phyloP scores from a whole-genome alignment of 2,329 filamentous ascomycete genomes.

The Calonectria honghensis region DNA sequence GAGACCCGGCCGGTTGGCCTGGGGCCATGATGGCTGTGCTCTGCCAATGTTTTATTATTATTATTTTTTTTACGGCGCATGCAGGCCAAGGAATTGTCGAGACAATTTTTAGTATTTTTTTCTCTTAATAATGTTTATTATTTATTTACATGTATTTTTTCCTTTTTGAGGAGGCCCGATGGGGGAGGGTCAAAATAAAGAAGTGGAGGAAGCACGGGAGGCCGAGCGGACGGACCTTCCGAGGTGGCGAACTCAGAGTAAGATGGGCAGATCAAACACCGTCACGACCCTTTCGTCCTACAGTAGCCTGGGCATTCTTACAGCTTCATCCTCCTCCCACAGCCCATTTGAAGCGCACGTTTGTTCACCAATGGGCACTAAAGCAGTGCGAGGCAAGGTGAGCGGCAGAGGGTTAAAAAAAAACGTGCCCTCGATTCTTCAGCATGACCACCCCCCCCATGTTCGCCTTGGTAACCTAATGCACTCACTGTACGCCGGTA shows the following conservation, averaged over 20 bases:
- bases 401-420: neutral
- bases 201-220: neutral
- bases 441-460: constrained; percentile 20
- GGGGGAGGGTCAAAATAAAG: neutral
- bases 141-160: neutral
- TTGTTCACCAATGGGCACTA: neutral
- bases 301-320: neutral
- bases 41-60: neutral
- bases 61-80: neutral
- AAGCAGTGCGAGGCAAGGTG: too few species aligned
- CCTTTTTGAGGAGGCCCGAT: neutral
- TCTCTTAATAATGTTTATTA: neutral
- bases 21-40: constrained; percentile 20
- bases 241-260: neutral
- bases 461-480: constrained; percentile 22
- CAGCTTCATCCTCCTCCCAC: neutral
- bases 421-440: neutral
- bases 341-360: neutral
- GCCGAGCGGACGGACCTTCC: neutral
- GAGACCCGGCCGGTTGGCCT: constrained; percentile 21
- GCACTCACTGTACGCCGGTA: constrained; percentile 29
- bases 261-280: neutral
- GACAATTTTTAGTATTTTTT: neutral
- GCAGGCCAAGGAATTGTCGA: neutral
- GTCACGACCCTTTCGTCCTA: neutral